Evolutionary conservation across 208 protist genomes (phyloP), one percentile per base, ranked within the genome.

Genomic region (Tritrichomonas foetus): DNA sequence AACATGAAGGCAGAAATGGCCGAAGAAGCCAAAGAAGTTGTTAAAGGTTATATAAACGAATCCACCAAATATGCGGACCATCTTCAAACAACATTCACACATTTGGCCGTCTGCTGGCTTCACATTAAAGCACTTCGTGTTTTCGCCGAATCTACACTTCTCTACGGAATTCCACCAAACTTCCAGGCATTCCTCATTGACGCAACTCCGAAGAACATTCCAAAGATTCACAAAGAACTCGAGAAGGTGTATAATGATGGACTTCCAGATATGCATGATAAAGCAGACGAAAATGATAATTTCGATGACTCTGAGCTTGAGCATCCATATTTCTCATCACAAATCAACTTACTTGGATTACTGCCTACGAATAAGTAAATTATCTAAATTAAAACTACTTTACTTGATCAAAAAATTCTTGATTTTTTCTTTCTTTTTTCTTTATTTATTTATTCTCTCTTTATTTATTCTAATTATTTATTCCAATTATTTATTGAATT

Each of bases 141-240:
- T 39, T 89, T 89, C 78, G 78, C 57, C 57, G 78, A 89, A 89
- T 89, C 78, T 41, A 89, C 27, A 61, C 78, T 89, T 89, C n/a
- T 89, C 5, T 89, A 89, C 16, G 78, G 78, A 53, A 89, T 89
- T 89, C 13, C 13, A 57, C 20, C 78, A 3, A n/a, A 89, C 16
- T 89, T 89, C 78, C 0, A 50, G 0, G 78, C 78, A 9, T 89
- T 41, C 27, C 47, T 57, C 2, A 39, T 89, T 49, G 27, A 57
- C 1, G 30, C 78, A n/a, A 61, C 20, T 11, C 1, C 78, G 39
- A 89, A 89, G 47, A 36, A 30, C 16, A 50, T 50, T 33, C 9
- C 16, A 8, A 44, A 47, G 3, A 89, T 89, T 22, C 78, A 89
- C 47, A 89, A 89, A 47, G 25, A 53, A 8, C 78, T 89, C 47